These are phyloP conservation scores for Globisporangium polare DNA, from an alignment of 352 stramenopile species.

Conservation along the genomic window DNA sequence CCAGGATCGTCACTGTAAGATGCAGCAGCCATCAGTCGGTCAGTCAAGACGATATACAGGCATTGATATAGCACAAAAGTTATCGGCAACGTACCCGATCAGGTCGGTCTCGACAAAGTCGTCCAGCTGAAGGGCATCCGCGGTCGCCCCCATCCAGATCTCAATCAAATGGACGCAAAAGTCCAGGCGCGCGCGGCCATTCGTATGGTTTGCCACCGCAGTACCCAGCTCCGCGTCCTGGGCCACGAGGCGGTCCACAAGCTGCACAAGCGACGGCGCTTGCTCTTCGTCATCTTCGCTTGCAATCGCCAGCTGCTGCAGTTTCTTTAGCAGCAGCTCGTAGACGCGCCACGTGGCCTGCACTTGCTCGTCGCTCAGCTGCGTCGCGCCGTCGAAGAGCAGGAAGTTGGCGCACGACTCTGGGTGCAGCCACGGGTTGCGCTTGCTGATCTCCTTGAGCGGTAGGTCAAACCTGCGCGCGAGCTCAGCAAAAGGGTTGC, in stretches of 20 bases:
- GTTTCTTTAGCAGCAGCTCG: slow-evolving; percentile 36
- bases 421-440: slow-evolving; percentile 60
- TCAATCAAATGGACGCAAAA: slow-evolving; percentile 50
- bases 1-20: slow-evolving; percentile 42
- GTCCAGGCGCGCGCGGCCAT: slow-evolving; percentile 25
- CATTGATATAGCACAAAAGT: background rate
- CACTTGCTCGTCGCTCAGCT: slow-evolving; percentile 26
- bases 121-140: slow-evolving; percentile 48
- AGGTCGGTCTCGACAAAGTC: slow-evolving; percentile 51
- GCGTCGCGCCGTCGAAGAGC: slow-evolving; percentile 28
- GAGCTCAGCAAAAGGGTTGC: slow-evolving; percentile 38
- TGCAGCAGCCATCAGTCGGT: background rate
- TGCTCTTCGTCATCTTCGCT: slow-evolving; percentile 14
- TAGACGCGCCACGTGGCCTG: slow-evolving; percentile 43
- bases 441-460: slow-evolving; percentile 43
- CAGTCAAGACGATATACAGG: no score
- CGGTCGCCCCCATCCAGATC: slow-evolving; percentile 51
- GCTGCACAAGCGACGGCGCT: slow-evolving; percentile 21
- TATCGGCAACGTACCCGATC: slow-evolving; percentile 32
- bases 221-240: slow-evolving; percentile 19
- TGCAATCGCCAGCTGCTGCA: slow-evolving; percentile 27
- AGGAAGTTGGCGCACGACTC: slow-evolving; percentile 41
- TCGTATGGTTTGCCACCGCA: slow-evolving; percentile 14
- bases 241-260: slow-evolving; percentile 32
- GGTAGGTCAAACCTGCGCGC: slow-evolving; percentile 34